Conservation (phyloP, 2,329 filamentous ascomycete genomes). For the Calonectria hongkongensis region DNA sequence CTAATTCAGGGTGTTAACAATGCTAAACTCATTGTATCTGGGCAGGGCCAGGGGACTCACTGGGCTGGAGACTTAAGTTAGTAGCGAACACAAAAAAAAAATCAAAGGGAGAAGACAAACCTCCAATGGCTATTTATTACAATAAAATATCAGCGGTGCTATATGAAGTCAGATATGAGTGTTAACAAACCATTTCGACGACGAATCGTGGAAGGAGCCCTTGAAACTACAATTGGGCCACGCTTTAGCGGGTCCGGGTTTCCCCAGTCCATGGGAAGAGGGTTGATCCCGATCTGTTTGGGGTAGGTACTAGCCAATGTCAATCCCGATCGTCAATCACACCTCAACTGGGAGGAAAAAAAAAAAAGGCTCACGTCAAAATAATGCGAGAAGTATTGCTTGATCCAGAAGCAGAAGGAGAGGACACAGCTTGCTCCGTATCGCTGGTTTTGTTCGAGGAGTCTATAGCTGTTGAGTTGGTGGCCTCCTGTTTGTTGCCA, state of each 20-base stretch:
- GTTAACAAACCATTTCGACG: constrained; percentile 82
- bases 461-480: constrained; percentile 39
- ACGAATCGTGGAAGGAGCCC: constrained; percentile 83
- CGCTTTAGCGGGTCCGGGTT: constrained; percentile 82
- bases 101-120: constrained; percentile 60
- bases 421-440: constrained; percentile 51
- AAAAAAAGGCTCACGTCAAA: constrained; percentile 67
- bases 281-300: constrained; percentile 94
- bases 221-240: constrained; percentile 92
- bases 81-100: constrained; percentile 36
- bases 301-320: constrained; percentile 82
- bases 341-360: neutral
- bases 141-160: constrained; percentile 41
- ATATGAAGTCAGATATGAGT: constrained; percentile 31
- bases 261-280: constrained; percentile 92
- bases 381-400: constrained; percentile 72
- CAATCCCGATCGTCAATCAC: constrained; percentile 34
- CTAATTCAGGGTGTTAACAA: constrained; percentile 51
- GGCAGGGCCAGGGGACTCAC: constrained; percentile 45
- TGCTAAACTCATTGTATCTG: neutral
- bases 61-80: constrained; percentile 58
- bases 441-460: constrained; percentile 39
- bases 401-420: constrained; percentile 52
- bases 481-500: constrained; percentile 35
- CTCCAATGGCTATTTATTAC: constrained; percentile 71